A percentile compares a stretch with the other conserved stretches of the same genome.
Conservation (phyloP, 176 grass and related monocot species). For the Raddia guianensis region DNA sequence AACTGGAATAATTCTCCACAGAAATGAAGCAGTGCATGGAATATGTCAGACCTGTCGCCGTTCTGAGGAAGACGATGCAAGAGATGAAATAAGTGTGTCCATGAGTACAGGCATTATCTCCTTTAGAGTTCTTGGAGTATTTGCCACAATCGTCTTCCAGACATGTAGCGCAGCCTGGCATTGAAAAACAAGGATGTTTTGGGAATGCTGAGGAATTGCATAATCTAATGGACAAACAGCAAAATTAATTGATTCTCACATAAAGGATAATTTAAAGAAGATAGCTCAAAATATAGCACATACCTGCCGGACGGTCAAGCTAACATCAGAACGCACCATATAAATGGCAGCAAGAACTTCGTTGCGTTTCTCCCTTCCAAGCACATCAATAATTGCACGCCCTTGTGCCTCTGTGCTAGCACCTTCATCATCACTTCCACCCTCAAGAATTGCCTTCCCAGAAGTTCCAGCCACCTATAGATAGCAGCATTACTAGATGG, state of each 20-base stretch:
- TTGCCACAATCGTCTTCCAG: conserved; percentile 98
- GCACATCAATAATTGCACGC: conserved; percentile 93
- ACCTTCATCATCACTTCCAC: conserved; percentile 98
- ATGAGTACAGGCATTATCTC: conserved; percentile 99
- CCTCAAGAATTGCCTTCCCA: conserved; percentile 95
- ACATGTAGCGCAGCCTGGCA: conserved; percentile 86
- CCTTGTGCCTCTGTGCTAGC: conserved; percentile 98
- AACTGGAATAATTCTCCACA: conserved; percentile 16
- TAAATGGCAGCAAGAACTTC: conserved; percentile 99
- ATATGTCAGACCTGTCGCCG: conserved; percentile 72
- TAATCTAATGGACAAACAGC: conserved; percentile 9
- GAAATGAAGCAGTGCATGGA: conserved; percentile 25
- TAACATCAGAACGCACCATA: conserved; percentile 98
- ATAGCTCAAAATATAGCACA: background rate
- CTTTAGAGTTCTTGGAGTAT: conserved; percentile 96
- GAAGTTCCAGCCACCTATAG: conserved; percentile 93
- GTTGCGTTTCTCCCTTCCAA: conserved; percentile 86
- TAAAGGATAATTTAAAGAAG: background rate
- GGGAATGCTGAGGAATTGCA: conserved; percentile 19
- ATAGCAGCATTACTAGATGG: conserved; percentile 35
- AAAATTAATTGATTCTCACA: conserved; percentile 7
- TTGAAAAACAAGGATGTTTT: conserved; percentile 3
- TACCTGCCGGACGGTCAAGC: conserved; percentile 97
- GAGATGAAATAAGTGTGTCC: conserved; percentile 94
- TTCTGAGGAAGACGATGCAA: conserved; percentile 92